Base-by-base conservation (phyloP, 148 eudicot species). In the Heliamphora exappendiculata region DNA sequence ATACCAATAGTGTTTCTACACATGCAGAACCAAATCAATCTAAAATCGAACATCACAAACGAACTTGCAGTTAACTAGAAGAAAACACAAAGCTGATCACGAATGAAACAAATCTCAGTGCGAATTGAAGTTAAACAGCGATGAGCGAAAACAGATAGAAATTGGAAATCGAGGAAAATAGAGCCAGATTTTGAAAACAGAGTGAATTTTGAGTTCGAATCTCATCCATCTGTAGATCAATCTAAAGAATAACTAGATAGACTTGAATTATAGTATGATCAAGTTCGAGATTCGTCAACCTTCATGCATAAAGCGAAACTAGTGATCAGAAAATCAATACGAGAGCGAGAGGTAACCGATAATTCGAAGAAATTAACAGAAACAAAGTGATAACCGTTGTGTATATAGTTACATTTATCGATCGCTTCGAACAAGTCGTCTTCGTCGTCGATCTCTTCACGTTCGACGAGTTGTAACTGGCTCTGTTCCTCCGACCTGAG, bases 361-460 rank as follows among this genome's bases (percentile, higher is more conserved):
- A 33, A 66, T 77, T 59, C 12, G 24, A 33, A 12, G 45, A n/a
- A 3, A 26, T 5, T 22, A 37, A 34, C 16, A 45, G 66, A 80
- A 54, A 33, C 41, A 72, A 70, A 70, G n/a, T 24, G 37, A 67
- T 16, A 34, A 26, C 17, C 13, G 65, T 50, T 10, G 8, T 19
- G 2, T n/a, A 39, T 47, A 68, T 77, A 69, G 1, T 79, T 84
- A 91, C 97, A 69, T 73, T 91, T 91, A 71, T 93, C 98, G 31
- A 93, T 91, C 3, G 91, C 92, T 83, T 93, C 98, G 28, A 93
- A 89, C 83, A 93, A 73, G 67, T 93, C 96, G 24, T 93, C 98
- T 75, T 93, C 98, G 42, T 91, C 97, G 7, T 93, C 98, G 80
- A 91, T 77, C 60, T 93, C 98, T 53, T 93, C 97, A 79, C 97